Evolutionary conservation across 257 asterid genomes (phyloP).

Genomic region (Nicotiana tabacum): DNA sequence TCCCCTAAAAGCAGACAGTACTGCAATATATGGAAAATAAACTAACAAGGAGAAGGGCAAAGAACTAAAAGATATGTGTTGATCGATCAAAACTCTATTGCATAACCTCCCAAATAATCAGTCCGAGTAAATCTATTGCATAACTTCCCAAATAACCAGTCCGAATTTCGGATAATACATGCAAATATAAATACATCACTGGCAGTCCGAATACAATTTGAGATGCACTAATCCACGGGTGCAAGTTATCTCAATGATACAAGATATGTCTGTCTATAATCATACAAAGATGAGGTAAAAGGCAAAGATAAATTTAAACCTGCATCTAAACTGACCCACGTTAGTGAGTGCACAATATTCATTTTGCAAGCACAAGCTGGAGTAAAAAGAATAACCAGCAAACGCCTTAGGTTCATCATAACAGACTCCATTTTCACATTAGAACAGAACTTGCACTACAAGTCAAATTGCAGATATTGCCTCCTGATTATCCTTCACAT

Average conservation of each 20-base stretch:
- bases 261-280: neutral
- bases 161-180: neutral
- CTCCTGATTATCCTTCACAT: constrained; percentile 29
- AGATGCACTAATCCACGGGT: neutral
- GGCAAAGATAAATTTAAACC: neutral
- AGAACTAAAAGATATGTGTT: neutral
- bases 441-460: constrained; percentile 16
- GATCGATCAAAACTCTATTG: neutral
- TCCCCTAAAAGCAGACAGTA: neutral
- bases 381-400: neutral
- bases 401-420: neutral
- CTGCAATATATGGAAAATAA: neutral
- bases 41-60: neutral
- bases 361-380: neutral
- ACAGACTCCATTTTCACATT: neutral
- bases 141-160: neutral
- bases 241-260: constrained; percentile 6
- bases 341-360: neutral
- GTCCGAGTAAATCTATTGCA: neutral
- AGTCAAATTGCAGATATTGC: constrained; percentile 21
- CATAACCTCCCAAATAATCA: neutral
- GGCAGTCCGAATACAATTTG: neutral
- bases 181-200: too few species aligned
- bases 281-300: neutral
- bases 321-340: neutral